Conservation (phyloP, 2,329 filamentous ascomycete species). For the Pseudogymnoascus sp. region DNA sequence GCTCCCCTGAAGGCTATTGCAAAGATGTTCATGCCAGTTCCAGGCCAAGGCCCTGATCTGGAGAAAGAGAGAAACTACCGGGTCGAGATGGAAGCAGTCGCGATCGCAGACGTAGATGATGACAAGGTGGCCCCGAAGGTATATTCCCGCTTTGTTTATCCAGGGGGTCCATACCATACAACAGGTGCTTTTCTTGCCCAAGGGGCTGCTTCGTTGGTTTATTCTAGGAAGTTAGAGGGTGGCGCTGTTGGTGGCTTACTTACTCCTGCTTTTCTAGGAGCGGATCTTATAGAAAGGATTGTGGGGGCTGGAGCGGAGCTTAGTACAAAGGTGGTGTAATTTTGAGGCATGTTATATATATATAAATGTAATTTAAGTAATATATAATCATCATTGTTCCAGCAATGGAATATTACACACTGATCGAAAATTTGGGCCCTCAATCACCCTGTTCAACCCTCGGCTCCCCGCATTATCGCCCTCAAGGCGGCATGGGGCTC, state of each 20-base stretch:
- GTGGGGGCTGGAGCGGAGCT: constrained; percentile 54
- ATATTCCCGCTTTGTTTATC: constrained; percentile 33
- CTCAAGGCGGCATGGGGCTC: too few species aligned
- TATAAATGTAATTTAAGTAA: too few species aligned
- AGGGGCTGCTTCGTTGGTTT: constrained; percentile 20
- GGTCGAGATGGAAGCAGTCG: constrained; percentile 59
- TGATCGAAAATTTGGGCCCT: too few species aligned
- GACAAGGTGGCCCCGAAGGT: constrained; percentile 36
- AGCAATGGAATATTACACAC: too few species aligned
- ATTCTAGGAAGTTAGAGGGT: constrained; percentile 11
- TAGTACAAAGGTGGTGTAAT: constrained; percentile 42
- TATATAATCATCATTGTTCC: too few species aligned
- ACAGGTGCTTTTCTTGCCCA: constrained; percentile 20
- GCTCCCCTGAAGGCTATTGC: constrained; percentile 35
- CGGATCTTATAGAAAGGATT: constrained; percentile 56
- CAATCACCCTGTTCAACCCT: too few species aligned
- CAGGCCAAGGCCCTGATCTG: constrained; percentile 46
- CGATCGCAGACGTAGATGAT: constrained; percentile 57
- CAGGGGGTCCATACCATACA: constrained; percentile 17
- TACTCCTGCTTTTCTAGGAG: constrained; percentile 65
- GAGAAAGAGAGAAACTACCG: constrained; percentile 51
- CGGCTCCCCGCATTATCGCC: too few species aligned
- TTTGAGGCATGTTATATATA: not conserved
- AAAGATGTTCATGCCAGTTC: constrained; percentile 30
- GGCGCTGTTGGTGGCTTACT: constrained; percentile 57